Percentiles rank a stretch among this genome's conserved stretches.
These are phyloP conservation scores for Macrophomina pseudophaseolina DNA, from an alignment of 2,329 filamentous ascomycete species.

Conservation along the genomic window DNA sequence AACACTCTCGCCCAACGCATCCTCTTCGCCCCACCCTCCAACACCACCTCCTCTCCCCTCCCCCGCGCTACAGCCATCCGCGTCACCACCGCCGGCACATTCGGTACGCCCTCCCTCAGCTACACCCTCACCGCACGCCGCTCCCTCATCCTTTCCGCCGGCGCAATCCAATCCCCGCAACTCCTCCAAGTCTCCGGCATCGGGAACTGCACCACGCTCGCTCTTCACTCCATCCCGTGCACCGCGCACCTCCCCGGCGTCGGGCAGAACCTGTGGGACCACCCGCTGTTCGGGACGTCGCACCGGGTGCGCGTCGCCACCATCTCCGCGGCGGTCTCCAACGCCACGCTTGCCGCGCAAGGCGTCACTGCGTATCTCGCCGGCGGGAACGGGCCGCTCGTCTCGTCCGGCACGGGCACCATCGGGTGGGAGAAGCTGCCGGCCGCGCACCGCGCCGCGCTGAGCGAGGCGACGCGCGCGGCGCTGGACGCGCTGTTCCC, in stretches of 20 bases:
- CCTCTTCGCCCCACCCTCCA: slow-evolving; percentile 32
- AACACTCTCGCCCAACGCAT: slow-evolving; percentile 38
- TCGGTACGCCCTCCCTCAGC: neutral
- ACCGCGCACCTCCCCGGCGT: slow-evolving; percentile 22
- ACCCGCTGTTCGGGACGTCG: neutral
- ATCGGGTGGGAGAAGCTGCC: slow-evolving; percentile 36
- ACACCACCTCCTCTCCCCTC: neutral
- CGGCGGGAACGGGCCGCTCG: neutral
- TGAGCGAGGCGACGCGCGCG: slow-evolving; percentile 23
- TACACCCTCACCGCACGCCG: slow-evolving; percentile 8
- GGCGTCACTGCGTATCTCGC: neutral
- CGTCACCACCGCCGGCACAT: slow-evolving; percentile 28
- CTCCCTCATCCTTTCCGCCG: slow-evolving; percentile 15
- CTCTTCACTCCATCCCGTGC: slow-evolving; percentile 10
- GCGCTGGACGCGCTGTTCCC: slow-evolving; percentile 30
- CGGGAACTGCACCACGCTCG: slow-evolving; percentile 4
- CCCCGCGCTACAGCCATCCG: slow-evolving; percentile 28
- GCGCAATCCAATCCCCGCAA: slow-evolving; percentile 57
- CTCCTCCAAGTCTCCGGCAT: slow-evolving; percentile 53
- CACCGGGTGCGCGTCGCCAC: neutral
- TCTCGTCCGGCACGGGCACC: neutral
- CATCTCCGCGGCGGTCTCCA: neutral
- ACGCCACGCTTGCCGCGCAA: neutral
- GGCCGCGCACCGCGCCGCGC: slow-evolving; percentile 12
- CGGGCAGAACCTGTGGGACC: slow-evolving; percentile 24